Evolutionary conservation across 352 stramenopile genomes (phyloP).

Genomic region (Phytopythium helicoides): DNA sequence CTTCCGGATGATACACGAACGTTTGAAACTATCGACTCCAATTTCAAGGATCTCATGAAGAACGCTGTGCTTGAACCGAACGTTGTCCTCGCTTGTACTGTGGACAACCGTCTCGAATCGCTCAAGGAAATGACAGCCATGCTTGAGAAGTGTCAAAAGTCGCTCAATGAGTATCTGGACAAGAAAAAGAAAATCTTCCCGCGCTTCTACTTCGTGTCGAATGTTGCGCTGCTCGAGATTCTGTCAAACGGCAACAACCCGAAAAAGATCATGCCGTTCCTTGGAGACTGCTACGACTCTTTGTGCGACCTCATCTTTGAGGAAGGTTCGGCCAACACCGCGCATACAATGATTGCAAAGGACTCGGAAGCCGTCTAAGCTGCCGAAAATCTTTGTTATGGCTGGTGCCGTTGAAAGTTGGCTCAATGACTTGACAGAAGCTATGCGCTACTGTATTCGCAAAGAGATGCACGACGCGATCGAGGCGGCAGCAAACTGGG

Average conservation of each 20-base stretch:
- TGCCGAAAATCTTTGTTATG: constrained; percentile 84
- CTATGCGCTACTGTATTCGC: constrained; percentile 78
- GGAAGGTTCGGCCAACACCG: constrained; percentile 73
- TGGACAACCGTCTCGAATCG: constrained; percentile 77
- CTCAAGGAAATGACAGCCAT: constrained; percentile 89
- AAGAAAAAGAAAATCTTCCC: constrained; percentile 93
- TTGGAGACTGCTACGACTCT: constrained; percentile 97
- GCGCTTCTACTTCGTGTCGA: constrained; percentile 90
- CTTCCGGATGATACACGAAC: constrained; percentile 83
- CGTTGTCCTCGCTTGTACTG: constrained; percentile 68
- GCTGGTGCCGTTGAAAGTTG: constrained; percentile 81
- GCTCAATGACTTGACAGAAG: constrained; percentile 86
- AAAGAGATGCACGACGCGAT: constrained; percentile 89
- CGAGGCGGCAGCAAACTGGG: constrained; percentile 87
- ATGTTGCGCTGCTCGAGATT: constrained; percentile 85
- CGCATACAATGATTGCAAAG: constrained; percentile 86
- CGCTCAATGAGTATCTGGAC: constrained; percentile 87
- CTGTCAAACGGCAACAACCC: constrained; percentile 93
- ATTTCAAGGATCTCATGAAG: constrained; percentile 91
- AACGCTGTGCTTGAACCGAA: constrained; percentile 86
- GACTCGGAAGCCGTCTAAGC: constrained; percentile 58
- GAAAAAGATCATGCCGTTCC: constrained; percentile 97
- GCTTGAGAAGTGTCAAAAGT: constrained; percentile 89
- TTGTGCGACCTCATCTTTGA: constrained; percentile 86
- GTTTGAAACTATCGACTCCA: constrained; percentile 88